phyloP scores from a whole-genome alignment of 2,329 filamentous ascomycete species.

The Stachybotrys chlorohalonatus region DNA sequence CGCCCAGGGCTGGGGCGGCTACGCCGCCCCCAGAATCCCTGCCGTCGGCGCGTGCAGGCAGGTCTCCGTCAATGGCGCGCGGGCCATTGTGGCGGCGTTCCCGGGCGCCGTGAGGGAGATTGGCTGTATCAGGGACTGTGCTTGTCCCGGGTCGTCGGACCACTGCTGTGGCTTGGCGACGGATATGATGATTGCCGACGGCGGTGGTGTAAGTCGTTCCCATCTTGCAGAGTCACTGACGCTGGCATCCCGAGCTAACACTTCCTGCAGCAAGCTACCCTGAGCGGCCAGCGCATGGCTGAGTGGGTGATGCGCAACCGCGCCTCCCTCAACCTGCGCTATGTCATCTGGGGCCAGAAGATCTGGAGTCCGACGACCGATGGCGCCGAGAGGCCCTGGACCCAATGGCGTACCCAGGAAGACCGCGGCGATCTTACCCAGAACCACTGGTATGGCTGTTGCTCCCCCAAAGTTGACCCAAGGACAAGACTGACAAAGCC shows the following conservation, averaged over 20 bases:
- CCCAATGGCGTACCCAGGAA: conserved; percentile 31
- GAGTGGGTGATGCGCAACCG: conserved; percentile 40
- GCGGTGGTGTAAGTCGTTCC: conserved; percentile 23
- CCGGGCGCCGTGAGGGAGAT: conserved; percentile 25
- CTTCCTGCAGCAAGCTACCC: conserved; percentile 19
- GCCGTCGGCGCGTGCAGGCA: conserved; percentile 24
- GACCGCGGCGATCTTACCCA: conserved; percentile 28
- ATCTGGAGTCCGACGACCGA: conserved; percentile 33
- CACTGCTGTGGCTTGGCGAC: conserved; percentile 28
- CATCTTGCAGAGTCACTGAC: background rate
- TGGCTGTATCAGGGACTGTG: conserved; percentile 21
- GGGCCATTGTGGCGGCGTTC: conserved; percentile 23
- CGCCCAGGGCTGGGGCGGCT: conserved; percentile 24
- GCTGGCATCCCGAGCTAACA: background rate
- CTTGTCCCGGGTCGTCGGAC: conserved; percentile 21
- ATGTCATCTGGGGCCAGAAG: conserved; percentile 40
- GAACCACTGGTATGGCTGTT: conserved; percentile 30
- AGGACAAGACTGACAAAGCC: background rate
- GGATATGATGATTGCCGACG: conserved; percentile 29
- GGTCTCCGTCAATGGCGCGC: conserved; percentile 24
- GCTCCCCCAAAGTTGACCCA: background rate
- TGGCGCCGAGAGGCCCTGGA: conserved; percentile 25
- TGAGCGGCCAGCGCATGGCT: conserved; percentile 32
- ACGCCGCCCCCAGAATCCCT: conserved; percentile 22
- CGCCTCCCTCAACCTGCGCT: conserved; percentile 30